Base-by-base conservation (phyloP, 495 filamentous ascomycete genomes). In the Lasiosphaeris hirsuta region DNA sequence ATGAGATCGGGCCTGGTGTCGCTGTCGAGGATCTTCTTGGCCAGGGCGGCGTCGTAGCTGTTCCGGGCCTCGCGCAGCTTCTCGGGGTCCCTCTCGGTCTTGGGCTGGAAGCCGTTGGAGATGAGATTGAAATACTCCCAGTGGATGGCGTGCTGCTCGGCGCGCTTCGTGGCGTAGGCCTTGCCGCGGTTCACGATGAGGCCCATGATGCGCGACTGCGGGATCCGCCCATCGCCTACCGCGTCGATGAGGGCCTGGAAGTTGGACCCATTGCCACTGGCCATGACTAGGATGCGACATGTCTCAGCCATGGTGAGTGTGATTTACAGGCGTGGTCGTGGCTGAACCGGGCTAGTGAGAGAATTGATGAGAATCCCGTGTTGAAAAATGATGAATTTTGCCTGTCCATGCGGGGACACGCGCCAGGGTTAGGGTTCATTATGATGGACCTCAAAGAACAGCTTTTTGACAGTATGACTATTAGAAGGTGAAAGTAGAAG, bases 221-320 rank as follows among this genome's bases (percentile, higher is more conserved):
- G 81, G 53, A 90, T 80, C 7, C 71, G 63, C 17, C 74, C 71
- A 14, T 76, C 70, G 35, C 73, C 70, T 45, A 81, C 75, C 46
- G 87, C 86, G 71, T 96, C 87, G 64, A 96, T 94, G 39, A 96
- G 80, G 35, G 91, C 91, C 76, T 96, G 91, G 19, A 97, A 84
- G 68, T 97, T 97, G 47, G 89, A 83, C 59, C 93, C 93, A 61
- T 80, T 85, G 67, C 89, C 92, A 55, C 86, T 92, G 63, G 67
- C 66, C 58, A 77, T 64, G 35, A 77, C 73, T 34, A 71, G 49
- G 49, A 77, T 72, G 23, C 69, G 69, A 51, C 72, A 75, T 47
- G 64, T 66, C 10, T 56, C 57, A 7, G 66, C 50, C 63, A 66
- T 66, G 49, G 19, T 60, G 44, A 52, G 11, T 33, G 10, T 52